Base-by-base conservation (phyloP, 352 stramenopile genomes). In the Plasmopara halstedii region DNA sequence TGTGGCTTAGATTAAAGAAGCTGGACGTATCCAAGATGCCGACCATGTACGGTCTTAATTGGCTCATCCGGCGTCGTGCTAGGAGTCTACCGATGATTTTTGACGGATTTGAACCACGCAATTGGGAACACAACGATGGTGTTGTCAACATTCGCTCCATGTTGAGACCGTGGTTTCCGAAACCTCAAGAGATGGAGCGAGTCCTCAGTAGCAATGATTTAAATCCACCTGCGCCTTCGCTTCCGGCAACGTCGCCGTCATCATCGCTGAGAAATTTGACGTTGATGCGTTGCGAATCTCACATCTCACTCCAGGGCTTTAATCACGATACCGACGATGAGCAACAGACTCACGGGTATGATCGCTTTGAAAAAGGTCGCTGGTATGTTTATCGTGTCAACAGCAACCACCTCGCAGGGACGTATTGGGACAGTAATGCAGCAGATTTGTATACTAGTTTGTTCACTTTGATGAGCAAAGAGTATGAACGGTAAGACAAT, bases 331-430 rank as follows among this genome's bases (percentile, higher is more conserved):
- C 35, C 4, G 50, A 75, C 5, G 58, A 67, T 39, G 47, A 67
- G 11, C 49, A 72, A 21, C 55, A 66, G 23, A 11, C 43, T 19
- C 41, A 47, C 2, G 18, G 26, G 6, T 37, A 42, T 6, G 56
- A 48, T 19, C 51, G 56, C 36, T 82, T 83, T 39, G 45, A 69
- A 42, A 80, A 76, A 40, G 78, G 78, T 9, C 69, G 63, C 7
- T 90, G 78, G 78, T 86, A 90, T 45, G 75, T 90, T 31, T 86
- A 90, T 33, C 75, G 78, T 23, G 71, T 90, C 13, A 64, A 80
- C 23, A 77, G 62, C 31, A 90, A 90, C 56, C 78, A 90, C 50
- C 56, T 90, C 27, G 65, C 72, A 6, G 78, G 78, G 3, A 90
- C 73, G 1, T 79, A 74, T 41, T 85, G 73, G 68, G 70, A 90